Conservation (phyloP, 257 asterid genomes). For the Przewalskia tangutica region DNA sequence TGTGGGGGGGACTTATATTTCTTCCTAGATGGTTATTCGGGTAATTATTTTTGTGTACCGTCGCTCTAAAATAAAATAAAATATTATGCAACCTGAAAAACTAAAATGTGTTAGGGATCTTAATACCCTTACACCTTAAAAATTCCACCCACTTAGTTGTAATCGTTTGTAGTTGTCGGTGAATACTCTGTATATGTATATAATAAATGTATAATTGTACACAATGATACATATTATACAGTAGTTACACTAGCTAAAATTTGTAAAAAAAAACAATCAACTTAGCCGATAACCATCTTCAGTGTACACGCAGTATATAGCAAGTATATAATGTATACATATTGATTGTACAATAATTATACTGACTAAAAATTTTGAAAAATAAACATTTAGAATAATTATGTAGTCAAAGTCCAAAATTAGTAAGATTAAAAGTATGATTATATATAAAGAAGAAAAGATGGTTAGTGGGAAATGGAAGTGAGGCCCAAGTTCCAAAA, state of each 20-base stretch:
- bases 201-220: no score
- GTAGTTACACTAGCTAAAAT: no score
- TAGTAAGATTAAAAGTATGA: constrained; percentile 11
- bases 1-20: no score
- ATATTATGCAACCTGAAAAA: background rate
- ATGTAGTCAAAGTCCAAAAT: background rate
- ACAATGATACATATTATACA: no score
- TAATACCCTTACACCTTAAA: background rate
- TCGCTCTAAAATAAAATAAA: background rate
- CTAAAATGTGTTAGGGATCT: background rate
- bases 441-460: constrained; percentile 23
- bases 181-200: no score
- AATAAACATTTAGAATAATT: background rate
- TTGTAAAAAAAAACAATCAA: no score
- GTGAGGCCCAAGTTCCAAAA: constrained; percentile 90
- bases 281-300: no score
- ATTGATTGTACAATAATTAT: background rate
- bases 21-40: no score
- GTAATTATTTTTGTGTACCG: background rate
- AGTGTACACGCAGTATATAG: background rate
- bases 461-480: constrained; percentile 29
- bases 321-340: background rate
- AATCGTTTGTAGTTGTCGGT: no score
- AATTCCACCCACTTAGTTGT: background rate
- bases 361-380: background rate